Evolutionary conservation across 495 filamentous ascomycete genomes (phyloP).

Genomic region (Trichoderma orchidacearum): DNA sequence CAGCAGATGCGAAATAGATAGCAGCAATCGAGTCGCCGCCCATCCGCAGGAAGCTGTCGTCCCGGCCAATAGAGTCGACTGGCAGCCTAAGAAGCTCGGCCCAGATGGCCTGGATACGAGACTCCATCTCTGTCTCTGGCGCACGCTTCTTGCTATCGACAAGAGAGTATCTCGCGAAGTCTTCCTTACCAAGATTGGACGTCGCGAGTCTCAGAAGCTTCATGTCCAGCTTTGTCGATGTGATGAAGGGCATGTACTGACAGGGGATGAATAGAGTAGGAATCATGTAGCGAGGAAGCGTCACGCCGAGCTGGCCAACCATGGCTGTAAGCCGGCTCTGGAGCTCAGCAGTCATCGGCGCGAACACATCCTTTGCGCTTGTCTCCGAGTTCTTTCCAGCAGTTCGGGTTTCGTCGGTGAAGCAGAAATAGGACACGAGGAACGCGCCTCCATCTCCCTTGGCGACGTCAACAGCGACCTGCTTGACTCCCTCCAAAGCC

Average conservation of each 20-base stretch:
- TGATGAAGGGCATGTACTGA: constrained; percentile 23
- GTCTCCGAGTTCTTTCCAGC: constrained; percentile 17
- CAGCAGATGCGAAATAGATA: constrained; percentile 8
- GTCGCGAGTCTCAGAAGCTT: neutral
- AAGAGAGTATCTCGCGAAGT: neutral
- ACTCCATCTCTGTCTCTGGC: neutral
- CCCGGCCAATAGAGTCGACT: constrained; percentile 17
- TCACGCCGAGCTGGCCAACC: neutral
- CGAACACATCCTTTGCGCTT: neutral
- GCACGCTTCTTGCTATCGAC: neutral
- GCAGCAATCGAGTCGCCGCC: constrained; percentile 30
- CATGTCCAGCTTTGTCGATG: constrained; percentile 30
- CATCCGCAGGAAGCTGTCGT: constrained; percentile 42
- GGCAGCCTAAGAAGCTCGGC: neutral
- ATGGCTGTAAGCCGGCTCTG: neutral
- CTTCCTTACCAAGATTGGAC: neutral
- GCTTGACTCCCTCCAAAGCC: neutral
- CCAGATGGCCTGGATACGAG: neutral
- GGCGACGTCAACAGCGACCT: constrained; percentile 7
- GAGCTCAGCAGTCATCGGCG: neutral
- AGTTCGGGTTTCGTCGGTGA: constrained; percentile 10
- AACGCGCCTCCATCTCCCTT: constrained; percentile 13
- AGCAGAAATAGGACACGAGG: constrained; percentile 23
- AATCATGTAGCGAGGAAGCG: constrained; percentile 10
- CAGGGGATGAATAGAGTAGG: constrained; percentile 6